Evolutionary conservation across 139 green algal genomes (phyloP), one percentile per base, ranked within the genome.

Genomic region (Chlorella sp.): DNA sequence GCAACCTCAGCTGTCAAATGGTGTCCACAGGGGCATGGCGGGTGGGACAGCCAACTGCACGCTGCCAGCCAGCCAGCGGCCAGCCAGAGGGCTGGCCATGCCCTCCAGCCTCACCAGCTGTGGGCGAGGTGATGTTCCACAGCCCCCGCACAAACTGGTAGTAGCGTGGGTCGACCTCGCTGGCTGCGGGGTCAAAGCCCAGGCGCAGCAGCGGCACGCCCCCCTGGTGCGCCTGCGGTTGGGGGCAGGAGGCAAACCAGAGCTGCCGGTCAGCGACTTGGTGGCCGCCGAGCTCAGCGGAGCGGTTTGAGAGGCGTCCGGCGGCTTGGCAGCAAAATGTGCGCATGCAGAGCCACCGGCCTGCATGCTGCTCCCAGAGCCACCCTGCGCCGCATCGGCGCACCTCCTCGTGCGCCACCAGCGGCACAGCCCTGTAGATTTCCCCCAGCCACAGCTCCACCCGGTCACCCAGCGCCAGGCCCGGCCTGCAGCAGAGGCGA

Each of bases 401-500:
- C 44, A 40, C 43, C 43, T 41, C 44, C 73, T 26, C 22, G 16
- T 16, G 74, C 46, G 58, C 38, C 22, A 73, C 28, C 65, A 84
- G 68, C 0, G 60, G 30, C 24, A 54, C 43, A 26, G 38, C 68
- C 0, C 87, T 36, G 64, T 80, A 90, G 54, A 62, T 38, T 38
- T 92, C 87, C 56, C 79, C 74, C 30, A 89, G 76, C 89, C 89
- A 92, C 26, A 86, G 80, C n/a, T 62, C 54, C n/a, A 88, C 64
- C 9, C 44, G 41, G 60, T 92, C 60, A n/a, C 36, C 70, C 73
- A 89, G 38, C 43, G 24, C 34, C 48, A 92, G 72, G 7, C 73
- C 54, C 30, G 89, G 88, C 62, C 82, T 83, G 60, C 44, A 19
- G 14, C 54, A 14, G 7, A 51, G 36, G 68, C 2, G 68, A 11